These are phyloP conservation scores for Plasmopara muralis DNA, from an alignment of 352 stramenopile species.

Conservation along the genomic window DNA sequence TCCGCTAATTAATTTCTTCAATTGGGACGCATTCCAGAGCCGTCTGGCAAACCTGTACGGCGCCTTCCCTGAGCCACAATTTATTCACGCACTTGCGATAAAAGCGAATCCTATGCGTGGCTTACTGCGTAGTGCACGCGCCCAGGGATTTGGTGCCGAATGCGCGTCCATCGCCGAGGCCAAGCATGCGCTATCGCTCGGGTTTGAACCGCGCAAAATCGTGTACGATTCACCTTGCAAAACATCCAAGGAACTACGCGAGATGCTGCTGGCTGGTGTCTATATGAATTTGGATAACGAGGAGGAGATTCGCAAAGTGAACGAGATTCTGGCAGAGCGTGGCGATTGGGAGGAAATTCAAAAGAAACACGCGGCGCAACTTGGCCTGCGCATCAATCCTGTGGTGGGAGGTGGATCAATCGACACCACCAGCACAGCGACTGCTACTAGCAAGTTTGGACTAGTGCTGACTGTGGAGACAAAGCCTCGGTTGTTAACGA, in stretches of 20 bases:
- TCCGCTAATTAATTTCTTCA: slow-evolving; percentile 57
- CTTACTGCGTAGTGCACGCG: slow-evolving; percentile 46
- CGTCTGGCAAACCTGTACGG: slow-evolving; percentile 48
- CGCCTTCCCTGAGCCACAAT: slow-evolving; percentile 53
- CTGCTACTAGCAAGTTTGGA: slow-evolving; percentile 88
- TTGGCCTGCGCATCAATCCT: slow-evolving; percentile 90
- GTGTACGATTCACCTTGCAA: slow-evolving; percentile 93
- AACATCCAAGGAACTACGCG: slow-evolving; percentile 72
- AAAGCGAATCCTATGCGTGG: slow-evolving; percentile 77
- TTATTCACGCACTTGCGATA: slow-evolving; percentile 72
- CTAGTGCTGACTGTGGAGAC: slow-evolving; percentile 61
- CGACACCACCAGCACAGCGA: slow-evolving; percentile 80
- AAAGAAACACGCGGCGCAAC: slow-evolving; percentile 37
- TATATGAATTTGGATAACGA: slow-evolving; percentile 92
- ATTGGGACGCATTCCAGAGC: slow-evolving; percentile 50
- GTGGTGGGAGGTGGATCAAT: slow-evolving; percentile 86
- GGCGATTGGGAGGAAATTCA: slow-evolving; percentile 15
- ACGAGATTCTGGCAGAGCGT: slow-evolving; percentile 45
- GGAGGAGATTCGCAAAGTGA: slow-evolving; percentile 81
- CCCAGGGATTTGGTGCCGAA: slow-evolving; percentile 58
- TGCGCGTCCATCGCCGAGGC: slow-evolving; percentile 79
- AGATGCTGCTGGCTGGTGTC: slow-evolving; percentile 70
- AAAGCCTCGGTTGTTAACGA: slow-evolving; percentile 35
- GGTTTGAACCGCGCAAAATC: slow-evolving; percentile 62
- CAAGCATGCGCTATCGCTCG: slow-evolving; percentile 70